Base-by-base conservation (phyloP, 345 rosid genomes). In the Lepidium didymum region DNA sequence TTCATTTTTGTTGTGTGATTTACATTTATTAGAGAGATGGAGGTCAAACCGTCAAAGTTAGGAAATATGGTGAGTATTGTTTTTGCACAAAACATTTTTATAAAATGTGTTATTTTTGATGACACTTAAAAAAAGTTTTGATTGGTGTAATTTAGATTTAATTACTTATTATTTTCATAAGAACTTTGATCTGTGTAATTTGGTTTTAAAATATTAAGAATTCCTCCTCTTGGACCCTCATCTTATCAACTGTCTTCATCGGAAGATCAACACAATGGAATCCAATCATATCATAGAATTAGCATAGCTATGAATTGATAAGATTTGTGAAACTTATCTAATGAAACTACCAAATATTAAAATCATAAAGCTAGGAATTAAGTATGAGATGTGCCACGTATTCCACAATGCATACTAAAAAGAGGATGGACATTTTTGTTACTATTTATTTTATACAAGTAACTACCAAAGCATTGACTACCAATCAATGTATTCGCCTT, bases 271-370 rank as follows among this genome's bases (percentile, higher is more conserved):
- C 21, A 33, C 49, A 10, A 46, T 67, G n/a, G 19, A 43, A 43
- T 21, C 5, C 63, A 19, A 45, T 34, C 37, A 27, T 21, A 56
- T 13, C 45, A 18, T 56, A 27, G 31, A 27, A 19, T 56, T 42
- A 36, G 6, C 35, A 10, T 54, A 23, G 2, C 25, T 51, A 29
- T n/a, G 35, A 43, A 23, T 44, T 36, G 41, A 57, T 57, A 68
- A 57, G 41, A 57, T 57, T 46, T 57, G 16, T 47, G 33, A 68
- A 46, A 34, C 21, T 37, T 68, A 68, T 68, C 49, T 18, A 15
- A 59, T 46, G 49, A 35, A 36, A 35, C 36, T 7, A 57, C 49
- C 31, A 36, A 57, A 68, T 27, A 15, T 31, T 57, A 6, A 25
- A 57, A 46, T 23, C 25, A 25, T 15, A 33, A 36, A 56, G 47